Evolutionary conservation across 208 protist genomes (phyloP), one percentile per base, ranked within the genome.

Genomic region (Lotmaria passim): DNA sequence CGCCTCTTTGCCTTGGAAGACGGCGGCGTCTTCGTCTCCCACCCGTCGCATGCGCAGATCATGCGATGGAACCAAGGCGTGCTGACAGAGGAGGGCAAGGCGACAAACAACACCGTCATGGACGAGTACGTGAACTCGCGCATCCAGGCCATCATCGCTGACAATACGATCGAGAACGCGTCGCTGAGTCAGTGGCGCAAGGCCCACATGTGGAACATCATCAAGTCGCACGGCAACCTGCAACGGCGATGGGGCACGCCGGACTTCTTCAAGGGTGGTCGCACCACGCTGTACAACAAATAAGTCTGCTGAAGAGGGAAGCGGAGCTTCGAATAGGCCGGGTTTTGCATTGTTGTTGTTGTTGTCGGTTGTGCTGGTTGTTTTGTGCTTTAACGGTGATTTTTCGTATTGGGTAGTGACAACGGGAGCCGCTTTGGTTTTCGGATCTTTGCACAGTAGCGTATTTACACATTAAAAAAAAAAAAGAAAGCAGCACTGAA

Each of bases 111-210:
- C 69, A 96, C 88, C 14, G 60, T 80, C 7, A 91, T 93, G 86
- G 88, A 96, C 69, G 78, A 85, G 50, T 87, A 81, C 44, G 83
- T 96, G 11, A 93, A 93, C 75, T 85, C 79, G 17, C 87, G 91
- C 52, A 89, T 96, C 34, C 91, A 96, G 67, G 79, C 86, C n/a
- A 92, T 96, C 75, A 90, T 96, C 60, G 91, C 91, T 14, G 82
- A 96, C 73, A 93, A 96, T 70, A 96, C 91, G 15, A 80, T 96
- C 15, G 91, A 96, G 76, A 92, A 92, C 36, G 73, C 84, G n/a
- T 83, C 88, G 4, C 69, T 96, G 19, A 85, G 78, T 60, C 85
- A 96, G 61, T 96, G 91, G 88, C 83, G 91, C 30, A 77, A 78
- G 52, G 69, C 75, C 15, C 91, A 96, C 68, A 96, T 96, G 79